Conservation (phyloP, 257 asterid species). For the Solanum gracilifrons region DNA sequence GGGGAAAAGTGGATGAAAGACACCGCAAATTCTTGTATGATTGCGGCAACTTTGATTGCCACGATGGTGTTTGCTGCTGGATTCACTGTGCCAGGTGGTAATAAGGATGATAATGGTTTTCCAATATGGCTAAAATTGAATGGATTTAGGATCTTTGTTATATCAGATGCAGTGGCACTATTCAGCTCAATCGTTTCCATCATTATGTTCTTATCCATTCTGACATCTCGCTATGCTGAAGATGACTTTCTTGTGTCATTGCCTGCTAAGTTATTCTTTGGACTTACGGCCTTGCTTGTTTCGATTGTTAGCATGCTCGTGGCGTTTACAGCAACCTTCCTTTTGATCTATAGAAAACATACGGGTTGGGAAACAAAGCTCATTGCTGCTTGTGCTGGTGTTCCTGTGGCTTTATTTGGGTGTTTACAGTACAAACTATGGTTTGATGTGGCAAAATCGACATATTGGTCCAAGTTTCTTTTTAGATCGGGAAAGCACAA, state of each 20-base stretch:
- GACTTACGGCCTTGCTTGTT: background rate
- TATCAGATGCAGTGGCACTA: constrained; percentile 9
- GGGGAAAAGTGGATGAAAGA: constrained; percentile 31
- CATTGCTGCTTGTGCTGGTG: background rate
- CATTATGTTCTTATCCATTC: constrained; percentile 5
- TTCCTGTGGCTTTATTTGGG: background rate
- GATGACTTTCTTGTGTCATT: background rate
- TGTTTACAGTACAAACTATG: background rate
- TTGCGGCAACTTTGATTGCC: constrained; percentile 20
- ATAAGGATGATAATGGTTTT: background rate
- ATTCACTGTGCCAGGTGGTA: constrained; percentile 30
- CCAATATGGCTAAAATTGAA: background rate
- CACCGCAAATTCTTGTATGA: constrained; percentile 27
- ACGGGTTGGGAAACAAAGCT: background rate
- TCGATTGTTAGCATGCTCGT: background rate
- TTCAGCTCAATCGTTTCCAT: constrained; percentile 1
- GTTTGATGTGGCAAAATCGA: background rate
- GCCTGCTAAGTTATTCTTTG: background rate
- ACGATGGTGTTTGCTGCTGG: constrained; percentile 27
- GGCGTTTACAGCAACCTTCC: constrained; percentile 1
- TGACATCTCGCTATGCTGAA: background rate
- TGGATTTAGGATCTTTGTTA: constrained; percentile 9
- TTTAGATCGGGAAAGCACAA: background rate
- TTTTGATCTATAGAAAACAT: background rate
- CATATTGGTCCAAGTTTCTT: background rate